These are phyloP conservation scores for Plantago lanceolata DNA, from an alignment of 305 asterid species.

Conservation along the genomic window DNA sequence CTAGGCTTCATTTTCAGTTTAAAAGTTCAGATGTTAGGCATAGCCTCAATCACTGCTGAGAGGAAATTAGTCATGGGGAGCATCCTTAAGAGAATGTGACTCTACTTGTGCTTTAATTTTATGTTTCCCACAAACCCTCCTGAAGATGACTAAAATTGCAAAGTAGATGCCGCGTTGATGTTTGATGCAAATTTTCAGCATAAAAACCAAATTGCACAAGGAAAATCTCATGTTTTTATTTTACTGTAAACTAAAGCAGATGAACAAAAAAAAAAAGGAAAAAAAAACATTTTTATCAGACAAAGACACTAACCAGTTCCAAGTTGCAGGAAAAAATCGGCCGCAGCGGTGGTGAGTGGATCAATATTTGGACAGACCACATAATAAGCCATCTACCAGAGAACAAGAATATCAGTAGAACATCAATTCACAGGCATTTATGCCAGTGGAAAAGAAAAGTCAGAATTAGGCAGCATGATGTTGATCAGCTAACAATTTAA, in stretches of 20 bases:
- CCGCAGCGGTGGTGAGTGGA: constrained; percentile 85
- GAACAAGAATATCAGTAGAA: constrained; percentile 20
- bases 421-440: constrained; percentile 21
- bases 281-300: not conserved
- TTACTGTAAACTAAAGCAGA: constrained; percentile 1
- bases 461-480: constrained; percentile 1
- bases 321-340: constrained; percentile 96
- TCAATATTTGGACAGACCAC: constrained; percentile 98
- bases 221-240: not conserved
- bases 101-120: not conserved
- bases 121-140: no score
- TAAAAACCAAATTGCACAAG: not conserved
- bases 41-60: no score
- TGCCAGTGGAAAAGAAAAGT: constrained; percentile 2
- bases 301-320: constrained; percentile 75
- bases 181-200: not conserved
- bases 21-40: constrained; percentile 6
- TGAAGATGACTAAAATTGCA: not conserved
- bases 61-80: constrained; percentile 7
- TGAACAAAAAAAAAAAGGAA: no score
- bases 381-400: constrained; percentile 76
- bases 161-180: constrained; percentile 15
- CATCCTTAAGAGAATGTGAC: constrained; percentile 3
- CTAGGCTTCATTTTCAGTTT: constrained; percentile 4
- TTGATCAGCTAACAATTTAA: constrained; percentile 17